A percentile compares a stretch with the other conserved stretches of the same genome.
phyloP scores from a whole-genome alignment of 2,329 filamentous ascomycete genomes.

The Furcasterigmium furcatum region DNA sequence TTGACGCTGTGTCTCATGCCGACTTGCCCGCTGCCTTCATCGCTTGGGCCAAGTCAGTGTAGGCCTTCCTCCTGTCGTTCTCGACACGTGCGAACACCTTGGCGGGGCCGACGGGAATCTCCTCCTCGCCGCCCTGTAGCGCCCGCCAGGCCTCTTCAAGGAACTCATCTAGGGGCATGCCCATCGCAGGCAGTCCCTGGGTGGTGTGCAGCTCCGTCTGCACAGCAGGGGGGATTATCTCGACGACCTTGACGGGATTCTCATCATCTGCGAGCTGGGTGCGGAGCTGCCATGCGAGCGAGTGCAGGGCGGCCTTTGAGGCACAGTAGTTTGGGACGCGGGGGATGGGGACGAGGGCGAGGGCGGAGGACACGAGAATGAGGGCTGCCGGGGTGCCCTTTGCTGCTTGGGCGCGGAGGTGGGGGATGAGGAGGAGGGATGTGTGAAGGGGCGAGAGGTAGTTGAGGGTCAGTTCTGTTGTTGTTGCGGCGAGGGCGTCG shows the following conservation, averaged over 20 bases:
- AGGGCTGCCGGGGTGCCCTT: constrained; percentile 18
- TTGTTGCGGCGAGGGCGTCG: constrained; percentile 29
- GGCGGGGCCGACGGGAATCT: constrained; percentile 11
- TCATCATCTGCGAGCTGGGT: constrained; percentile 32
- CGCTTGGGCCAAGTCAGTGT: background rate
- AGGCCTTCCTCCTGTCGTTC: background rate
- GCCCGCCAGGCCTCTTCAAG: constrained; percentile 40
- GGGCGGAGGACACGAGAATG: constrained; percentile 34
- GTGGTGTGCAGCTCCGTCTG: constrained; percentile 46
- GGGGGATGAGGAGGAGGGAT: constrained; percentile 41
- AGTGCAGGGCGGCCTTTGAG: constrained; percentile 49
- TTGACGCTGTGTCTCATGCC: background rate
- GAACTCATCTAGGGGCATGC: constrained; percentile 36
- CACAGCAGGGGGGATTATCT: constrained; percentile 44
- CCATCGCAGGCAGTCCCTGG: constrained; percentile 29
- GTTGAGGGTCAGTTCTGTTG: constrained; percentile 42
- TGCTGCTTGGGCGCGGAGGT: constrained; percentile 24
- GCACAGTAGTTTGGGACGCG: constrained; percentile 48
- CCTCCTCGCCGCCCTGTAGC: constrained; percentile 34
- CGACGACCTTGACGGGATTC: constrained; percentile 35
- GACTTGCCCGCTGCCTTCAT: background rate
- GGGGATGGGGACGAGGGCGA: constrained; percentile 44
- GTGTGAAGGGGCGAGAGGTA: constrained; percentile 42
- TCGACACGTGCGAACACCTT: constrained; percentile 9
- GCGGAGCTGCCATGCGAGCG: constrained; percentile 39